These are phyloP conservation scores for Zelopaecilomyces penicillatus DNA, from an alignment of 2,329 filamentous ascomycete genomes.

Conservation along the genomic window DNA sequence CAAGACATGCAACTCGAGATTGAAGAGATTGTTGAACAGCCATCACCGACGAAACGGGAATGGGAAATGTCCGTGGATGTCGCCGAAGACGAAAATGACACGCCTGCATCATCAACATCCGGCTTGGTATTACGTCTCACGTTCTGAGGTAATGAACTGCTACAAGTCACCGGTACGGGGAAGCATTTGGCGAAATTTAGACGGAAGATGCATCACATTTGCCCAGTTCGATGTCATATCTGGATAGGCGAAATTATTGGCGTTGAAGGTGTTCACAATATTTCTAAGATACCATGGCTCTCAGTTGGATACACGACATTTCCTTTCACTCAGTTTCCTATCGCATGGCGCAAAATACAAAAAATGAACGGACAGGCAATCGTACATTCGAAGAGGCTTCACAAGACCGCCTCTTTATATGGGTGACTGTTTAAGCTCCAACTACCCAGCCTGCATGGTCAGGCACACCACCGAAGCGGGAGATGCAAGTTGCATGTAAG, in stretches of 20 bases:
- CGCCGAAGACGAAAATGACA: conserved; percentile 22
- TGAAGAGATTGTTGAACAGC: conserved; percentile 32
- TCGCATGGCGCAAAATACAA: no score
- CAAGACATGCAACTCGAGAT: conserved; percentile 83
- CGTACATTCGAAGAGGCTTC: no score
- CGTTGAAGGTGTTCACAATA: conserved; percentile 10
- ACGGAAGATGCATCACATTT: not conserved
- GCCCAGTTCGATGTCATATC: conserved; percentile 1
- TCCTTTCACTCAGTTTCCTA: not conserved
- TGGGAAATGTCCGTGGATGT: conserved; percentile 55
- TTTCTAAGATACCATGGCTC: conserved; percentile 10
- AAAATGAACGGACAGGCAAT: no score
- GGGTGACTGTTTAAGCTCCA: no score
- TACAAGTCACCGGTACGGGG: not conserved
- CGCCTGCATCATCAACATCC: not conserved
- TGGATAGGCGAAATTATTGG: conserved; percentile 4
- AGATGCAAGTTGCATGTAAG: no score
- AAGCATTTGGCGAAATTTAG: not conserved
- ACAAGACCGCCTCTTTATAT: no score
- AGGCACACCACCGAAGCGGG: no score
- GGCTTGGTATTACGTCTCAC: conserved; percentile 13
- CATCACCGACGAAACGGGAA: conserved; percentile 38
- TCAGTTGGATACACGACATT: conserved; percentile 1
- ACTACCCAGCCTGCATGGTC: no score
- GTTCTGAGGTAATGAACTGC: conserved; percentile 7